A percentile compares a stretch with the other conserved stretches of the same genome.
Conservation (phyloP, 1,284 basidiomycete species). For the Moesziomyces globuligerus region DNA sequence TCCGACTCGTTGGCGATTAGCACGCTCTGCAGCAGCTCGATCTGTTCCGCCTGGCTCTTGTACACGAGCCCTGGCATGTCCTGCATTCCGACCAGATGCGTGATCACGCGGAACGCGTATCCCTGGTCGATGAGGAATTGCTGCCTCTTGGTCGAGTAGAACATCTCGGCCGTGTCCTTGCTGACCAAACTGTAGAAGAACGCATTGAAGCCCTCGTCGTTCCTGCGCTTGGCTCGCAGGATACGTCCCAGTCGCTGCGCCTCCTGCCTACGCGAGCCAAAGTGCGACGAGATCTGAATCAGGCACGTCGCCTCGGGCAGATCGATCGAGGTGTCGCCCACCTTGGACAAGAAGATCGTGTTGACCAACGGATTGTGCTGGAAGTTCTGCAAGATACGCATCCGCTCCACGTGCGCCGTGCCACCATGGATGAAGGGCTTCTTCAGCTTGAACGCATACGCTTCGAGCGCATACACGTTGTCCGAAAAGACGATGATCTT, state of each 20-base stretch:
- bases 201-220: conserved; percentile 99
- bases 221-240: conserved; percentile 92
- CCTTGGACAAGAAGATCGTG: conserved; percentile 98
- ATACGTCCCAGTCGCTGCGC: conserved; percentile 94
- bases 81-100: conserved; percentile 91
- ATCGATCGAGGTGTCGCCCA: conserved; percentile 99
- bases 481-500: conserved; percentile 99
- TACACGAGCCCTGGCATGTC: conserved; percentile 89
- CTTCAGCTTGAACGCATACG: conserved; percentile 91
- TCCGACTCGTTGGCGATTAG: conserved; percentile 90
- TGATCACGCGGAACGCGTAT: conserved; percentile 99
- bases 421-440: conserved; percentile 98
- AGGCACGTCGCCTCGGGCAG: conserved; percentile 98
- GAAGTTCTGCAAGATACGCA: conserved; percentile 93
- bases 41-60: conserved; percentile 88
- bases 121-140: conserved; percentile 99
- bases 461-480: conserved; percentile 96
- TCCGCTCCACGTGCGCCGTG: conserved; percentile 92
- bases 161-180: conserved; percentile 99
- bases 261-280: conserved; percentile 97
- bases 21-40: conserved; percentile 89
- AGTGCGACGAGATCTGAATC: conserved; percentile 99
- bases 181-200: conserved; percentile 99
- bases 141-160: conserved; percentile 97
- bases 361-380: conserved; percentile 93